Evolutionary conservation across 208 protist genomes (phyloP).

Genomic region (Trypanosoma avium): DNA sequence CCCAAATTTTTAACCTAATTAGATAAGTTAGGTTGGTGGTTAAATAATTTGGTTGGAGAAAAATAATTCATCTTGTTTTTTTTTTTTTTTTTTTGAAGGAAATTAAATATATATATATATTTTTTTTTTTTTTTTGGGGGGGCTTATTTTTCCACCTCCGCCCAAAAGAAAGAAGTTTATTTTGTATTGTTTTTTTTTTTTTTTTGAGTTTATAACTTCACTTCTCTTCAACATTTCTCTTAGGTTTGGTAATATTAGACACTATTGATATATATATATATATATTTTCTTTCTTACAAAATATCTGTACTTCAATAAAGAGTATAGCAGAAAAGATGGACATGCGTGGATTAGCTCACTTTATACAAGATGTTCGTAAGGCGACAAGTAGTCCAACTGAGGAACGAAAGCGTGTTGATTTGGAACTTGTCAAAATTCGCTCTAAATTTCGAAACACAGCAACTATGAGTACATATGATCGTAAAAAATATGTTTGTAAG

Average conservation of each 20-base stretch:
- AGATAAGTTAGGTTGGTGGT: not conserved
- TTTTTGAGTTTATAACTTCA: too few species aligned
- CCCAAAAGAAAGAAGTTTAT: too few species aligned
- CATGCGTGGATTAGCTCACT: slow-evolving; percentile 96
- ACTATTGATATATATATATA: too few species aligned
- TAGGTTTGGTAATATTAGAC: too few species aligned
- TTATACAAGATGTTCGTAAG: slow-evolving; percentile 95
- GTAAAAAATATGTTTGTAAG: slow-evolving; percentile 99
- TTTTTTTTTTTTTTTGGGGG: slow-evolving; percentile 21
- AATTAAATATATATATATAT: not conserved
- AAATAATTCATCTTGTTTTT: not conserved
- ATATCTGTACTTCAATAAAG: too few species aligned
- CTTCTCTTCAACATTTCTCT: too few species aligned
- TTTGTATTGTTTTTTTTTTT: too few species aligned
- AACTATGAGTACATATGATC: slow-evolving; percentile 94
- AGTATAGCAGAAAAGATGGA: slow-evolving; percentile 89
- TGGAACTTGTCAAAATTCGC: slow-evolving; percentile 99
- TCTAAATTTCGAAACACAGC: slow-evolving; percentile 93
- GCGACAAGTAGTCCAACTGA: slow-evolving; percentile 91
- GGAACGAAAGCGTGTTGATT: slow-evolving; percentile 96
- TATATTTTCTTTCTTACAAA: too few species aligned
- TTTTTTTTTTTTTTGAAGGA: too few species aligned
- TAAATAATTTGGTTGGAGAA: not conserved
- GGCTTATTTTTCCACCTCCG: too few species aligned
- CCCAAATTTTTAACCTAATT: not conserved